Evolutionary conservation across 148 eudicot genomes (phyloP).

Genomic region (Nyssa sinensis): DNA sequence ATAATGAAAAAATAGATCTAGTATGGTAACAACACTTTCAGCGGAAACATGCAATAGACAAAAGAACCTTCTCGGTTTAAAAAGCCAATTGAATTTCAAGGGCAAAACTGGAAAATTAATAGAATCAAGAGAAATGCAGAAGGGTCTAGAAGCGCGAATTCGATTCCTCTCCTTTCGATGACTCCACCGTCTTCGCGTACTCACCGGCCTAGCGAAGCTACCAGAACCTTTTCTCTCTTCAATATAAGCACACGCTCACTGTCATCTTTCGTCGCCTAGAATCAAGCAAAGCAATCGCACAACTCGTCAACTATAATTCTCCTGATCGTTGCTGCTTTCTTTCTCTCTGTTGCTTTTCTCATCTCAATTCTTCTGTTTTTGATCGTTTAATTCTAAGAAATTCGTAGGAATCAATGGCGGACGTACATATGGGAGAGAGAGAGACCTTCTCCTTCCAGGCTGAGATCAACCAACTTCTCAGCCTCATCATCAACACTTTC

Average conservation of each 20-base stretch:
- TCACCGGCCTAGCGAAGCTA: not conserved
- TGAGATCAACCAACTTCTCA: constrained; percentile 12
- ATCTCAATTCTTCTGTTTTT: not conserved
- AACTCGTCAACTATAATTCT: too few species aligned
- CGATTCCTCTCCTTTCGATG: not conserved
- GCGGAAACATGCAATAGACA: too few species aligned
- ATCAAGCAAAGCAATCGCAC: not conserved
- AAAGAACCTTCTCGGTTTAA: too few species aligned
- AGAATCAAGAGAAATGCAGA: not conserved
- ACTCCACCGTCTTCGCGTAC: not conserved
- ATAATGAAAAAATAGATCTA: too few species aligned
- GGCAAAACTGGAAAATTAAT: too few species aligned
- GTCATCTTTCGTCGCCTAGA: not conserved
- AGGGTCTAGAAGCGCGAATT: not conserved
- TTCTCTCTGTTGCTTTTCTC: not conserved
- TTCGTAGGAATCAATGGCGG: constrained; percentile 7
- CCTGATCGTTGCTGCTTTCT: not conserved
- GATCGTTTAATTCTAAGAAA: not conserved
- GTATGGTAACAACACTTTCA: too few species aligned
- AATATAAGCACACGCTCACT: not conserved
- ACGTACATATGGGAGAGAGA: not conserved
- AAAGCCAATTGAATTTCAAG: too few species aligned
- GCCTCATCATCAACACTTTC: constrained; percentile 18
- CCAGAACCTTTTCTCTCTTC: not conserved
- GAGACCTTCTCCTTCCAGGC: constrained; percentile 13